phyloP scores from a whole-genome alignment of 2,329 filamentous ascomycete species.

The Aureobasidium melanogenum region DNA sequence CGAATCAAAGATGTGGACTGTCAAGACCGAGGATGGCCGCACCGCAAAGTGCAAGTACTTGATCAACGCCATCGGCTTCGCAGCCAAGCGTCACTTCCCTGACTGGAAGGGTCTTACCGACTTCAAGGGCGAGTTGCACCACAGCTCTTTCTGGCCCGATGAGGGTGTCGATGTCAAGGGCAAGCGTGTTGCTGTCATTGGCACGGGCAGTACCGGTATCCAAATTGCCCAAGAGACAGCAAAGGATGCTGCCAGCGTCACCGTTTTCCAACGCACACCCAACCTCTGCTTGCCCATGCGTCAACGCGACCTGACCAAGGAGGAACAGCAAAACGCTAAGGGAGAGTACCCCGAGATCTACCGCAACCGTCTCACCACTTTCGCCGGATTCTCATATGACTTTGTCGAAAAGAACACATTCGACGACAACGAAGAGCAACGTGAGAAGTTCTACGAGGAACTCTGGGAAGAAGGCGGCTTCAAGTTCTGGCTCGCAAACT shows the following conservation, averaged over 20 bases:
- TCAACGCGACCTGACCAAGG: conserved; percentile 37
- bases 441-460: conserved; percentile 35
- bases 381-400: conserved; percentile 52
- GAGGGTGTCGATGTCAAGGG: conserved; percentile 25
- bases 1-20: conserved; percentile 38
- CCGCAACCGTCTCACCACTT: conserved; percentile 42
- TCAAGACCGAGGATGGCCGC: conserved; percentile 45
- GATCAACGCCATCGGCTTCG: conserved; percentile 30
- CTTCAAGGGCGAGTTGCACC: conserved; percentile 32
- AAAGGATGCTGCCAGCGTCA: conserved; percentile 32
- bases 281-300: conserved; percentile 57
- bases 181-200: conserved; percentile 34
- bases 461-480: conserved; percentile 32
- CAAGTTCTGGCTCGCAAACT: conserved; percentile 35
- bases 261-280: conserved; percentile 58
- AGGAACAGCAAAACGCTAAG: conserved; percentile 43
- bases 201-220: conserved; percentile 35
- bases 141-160: conserved; percentile 34
- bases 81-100: conserved; percentile 31
- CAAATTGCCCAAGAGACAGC: conserved; percentile 29
- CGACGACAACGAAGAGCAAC: conserved; percentile 33
- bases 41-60: conserved; percentile 31
- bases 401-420: conserved; percentile 46
- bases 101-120: conserved; percentile 27
- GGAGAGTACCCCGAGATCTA: conserved; percentile 41